Evolutionary conservation across 805 yeast species (phyloP).

Genomic region (Candida wancherniae): DNA sequence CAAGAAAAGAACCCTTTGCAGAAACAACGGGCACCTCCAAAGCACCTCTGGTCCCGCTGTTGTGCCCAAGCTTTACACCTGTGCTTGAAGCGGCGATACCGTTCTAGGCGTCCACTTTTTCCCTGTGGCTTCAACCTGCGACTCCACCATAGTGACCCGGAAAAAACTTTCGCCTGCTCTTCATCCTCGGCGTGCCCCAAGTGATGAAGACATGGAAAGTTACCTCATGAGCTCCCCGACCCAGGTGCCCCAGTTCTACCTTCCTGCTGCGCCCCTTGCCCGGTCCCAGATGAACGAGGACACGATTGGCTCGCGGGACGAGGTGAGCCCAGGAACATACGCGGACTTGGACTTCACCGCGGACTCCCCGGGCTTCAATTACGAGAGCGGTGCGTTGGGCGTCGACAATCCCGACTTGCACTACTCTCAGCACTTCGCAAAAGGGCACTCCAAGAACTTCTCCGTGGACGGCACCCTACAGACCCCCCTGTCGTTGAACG

Average conservation of each 20-base stretch:
- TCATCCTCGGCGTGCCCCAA: constrained; percentile 1
- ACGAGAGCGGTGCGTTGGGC: constrained; percentile 10
- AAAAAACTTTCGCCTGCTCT: background rate
- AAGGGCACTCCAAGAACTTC: constrained; percentile 19
- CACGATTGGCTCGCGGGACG: constrained; percentile 2
- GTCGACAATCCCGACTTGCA: constrained; percentile 7
- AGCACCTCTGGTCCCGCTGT: too few relatives aligned
- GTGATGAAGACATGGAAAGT: constrained; percentile 29
- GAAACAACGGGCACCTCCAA: too few relatives aligned
- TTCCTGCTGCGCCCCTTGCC: constrained; percentile 5
- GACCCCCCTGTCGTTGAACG: constrained; percentile 21
- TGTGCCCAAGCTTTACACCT: too few relatives aligned
- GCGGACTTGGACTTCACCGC: constrained; percentile 16
- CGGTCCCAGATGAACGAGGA: constrained; percentile 4
- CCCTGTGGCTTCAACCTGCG: too few relatives aligned
- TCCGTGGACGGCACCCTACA: constrained; percentile 18
- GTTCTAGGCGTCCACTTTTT: background rate
- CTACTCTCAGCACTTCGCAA: constrained; percentile 3
- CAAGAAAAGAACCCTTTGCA: too few relatives aligned
- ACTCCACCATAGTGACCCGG: too few relatives aligned
- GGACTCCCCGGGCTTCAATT: constrained; percentile 14
- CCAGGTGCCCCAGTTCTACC: constrained; percentile 31
- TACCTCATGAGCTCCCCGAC: constrained; percentile 38
- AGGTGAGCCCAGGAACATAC: constrained; percentile 12
- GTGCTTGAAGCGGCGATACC: too few relatives aligned